Evolutionary conservation across 2,329 filamentous ascomycete species (phyloP).

Genomic region (Neonectria punicea): DNA sequence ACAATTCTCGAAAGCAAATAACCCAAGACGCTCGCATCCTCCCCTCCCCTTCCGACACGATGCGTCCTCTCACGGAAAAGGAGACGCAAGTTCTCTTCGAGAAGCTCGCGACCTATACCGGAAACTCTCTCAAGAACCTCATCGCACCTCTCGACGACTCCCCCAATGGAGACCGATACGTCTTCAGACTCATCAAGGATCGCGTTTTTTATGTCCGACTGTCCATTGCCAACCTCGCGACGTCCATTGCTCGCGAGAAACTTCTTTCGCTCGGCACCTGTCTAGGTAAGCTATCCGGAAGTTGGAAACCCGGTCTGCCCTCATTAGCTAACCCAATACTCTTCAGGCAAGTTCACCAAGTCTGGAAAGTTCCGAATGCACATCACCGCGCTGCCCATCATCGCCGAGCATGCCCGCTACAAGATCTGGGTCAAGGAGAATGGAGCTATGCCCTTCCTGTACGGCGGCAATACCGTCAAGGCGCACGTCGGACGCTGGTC

Average conservation of each 20-base stretch:
- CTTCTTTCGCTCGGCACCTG: constrained; percentile 91
- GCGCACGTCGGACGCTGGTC: constrained; percentile 81
- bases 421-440: constrained; percentile 98
- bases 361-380: constrained; percentile 95
- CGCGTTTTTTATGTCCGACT: constrained; percentile 93
- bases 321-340: constrained; percentile 8
- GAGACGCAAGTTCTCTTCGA: constrained; percentile 86
- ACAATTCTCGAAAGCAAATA: background rate
- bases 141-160: constrained; percentile 78
- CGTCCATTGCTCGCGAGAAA: constrained; percentile 82
- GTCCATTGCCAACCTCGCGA: constrained; percentile 90
- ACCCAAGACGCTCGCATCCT: background rate
- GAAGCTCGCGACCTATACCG: constrained; percentile 95
- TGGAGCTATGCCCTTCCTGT: constrained; percentile 97
- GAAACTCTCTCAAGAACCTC: constrained; percentile 84
- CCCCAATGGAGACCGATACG: constrained; percentile 78
- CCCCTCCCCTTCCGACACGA: constrained; percentile 52
- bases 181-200: constrained; percentile 84
- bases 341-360: constrained; percentile 90
- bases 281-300: constrained; percentile 60
- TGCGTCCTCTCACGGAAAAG: constrained; percentile 84
- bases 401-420: constrained; percentile 91
- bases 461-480: constrained; percentile 87
- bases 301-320: background rate
- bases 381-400: constrained; percentile 87